A percentile compares a stretch with the other conserved stretches of the same genome.
These are phyloP conservation scores for Bacidia rubella DNA, from an alignment of 495 filamentous ascomycete species.

Conservation along the genomic window DNA sequence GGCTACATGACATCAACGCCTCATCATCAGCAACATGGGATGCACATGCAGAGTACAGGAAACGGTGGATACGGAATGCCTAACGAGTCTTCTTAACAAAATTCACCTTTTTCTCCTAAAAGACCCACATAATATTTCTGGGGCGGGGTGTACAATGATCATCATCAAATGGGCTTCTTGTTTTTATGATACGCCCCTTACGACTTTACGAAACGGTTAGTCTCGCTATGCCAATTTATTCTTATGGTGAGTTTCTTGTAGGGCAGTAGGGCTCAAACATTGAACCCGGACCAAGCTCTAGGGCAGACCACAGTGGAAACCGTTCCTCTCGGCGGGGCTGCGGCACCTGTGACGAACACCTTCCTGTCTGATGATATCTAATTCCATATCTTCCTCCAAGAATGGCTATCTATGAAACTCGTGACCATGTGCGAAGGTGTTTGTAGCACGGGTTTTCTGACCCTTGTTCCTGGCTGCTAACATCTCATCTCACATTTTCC, in stretches of 20 bases:
- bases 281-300: too few species aligned
- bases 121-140: background rate
- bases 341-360: background rate
- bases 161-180: background rate
- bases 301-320: too few species aligned
- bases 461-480: too few species aligned
- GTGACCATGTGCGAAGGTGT: too few species aligned
- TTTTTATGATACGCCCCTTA: background rate
- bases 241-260: background rate
- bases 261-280: constrained; percentile 1
- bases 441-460: too few species aligned
- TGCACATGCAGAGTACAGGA: constrained; percentile 3
- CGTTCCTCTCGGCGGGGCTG: background rate
- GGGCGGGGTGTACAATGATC: background rate
- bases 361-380: background rate
- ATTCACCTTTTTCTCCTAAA: background rate
- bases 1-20: constrained; percentile 1
- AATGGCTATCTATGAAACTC: too few species aligned
- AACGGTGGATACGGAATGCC: background rate
- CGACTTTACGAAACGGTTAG: constrained; percentile 1
- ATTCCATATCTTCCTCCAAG: background rate
- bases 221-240: background rate
- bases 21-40: constrained; percentile 1
- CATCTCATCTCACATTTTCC: too few species aligned
- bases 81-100: constrained; percentile 3